A percentile compares a stretch with the other conserved stretches of the same genome.
Conservation (phyloP, 2,329 filamentous ascomycete species). For the Aphanocladium album region DNA sequence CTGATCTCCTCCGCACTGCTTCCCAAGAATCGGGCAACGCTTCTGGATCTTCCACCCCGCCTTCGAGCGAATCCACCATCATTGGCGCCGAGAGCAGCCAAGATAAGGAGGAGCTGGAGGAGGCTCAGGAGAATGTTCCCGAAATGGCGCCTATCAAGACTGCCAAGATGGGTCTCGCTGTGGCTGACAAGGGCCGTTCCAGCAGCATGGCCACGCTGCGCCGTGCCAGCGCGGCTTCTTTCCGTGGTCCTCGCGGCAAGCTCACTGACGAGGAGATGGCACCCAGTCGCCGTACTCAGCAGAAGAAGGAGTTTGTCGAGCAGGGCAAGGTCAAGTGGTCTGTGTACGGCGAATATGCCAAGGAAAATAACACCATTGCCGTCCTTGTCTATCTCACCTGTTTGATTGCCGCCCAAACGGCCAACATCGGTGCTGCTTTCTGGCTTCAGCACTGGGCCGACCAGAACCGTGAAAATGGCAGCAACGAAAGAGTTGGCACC, state of each 20-base stretch:
- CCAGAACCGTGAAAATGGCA: constrained; percentile 59
- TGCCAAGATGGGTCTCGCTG: constrained; percentile 31
- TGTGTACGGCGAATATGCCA: constrained; percentile 92
- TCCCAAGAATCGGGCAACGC: constrained; percentile 49
- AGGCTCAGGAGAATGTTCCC: constrained; percentile 72
- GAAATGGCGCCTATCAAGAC: constrained; percentile 70
- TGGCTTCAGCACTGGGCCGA: constrained; percentile 97
- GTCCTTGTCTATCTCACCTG: constrained; percentile 75
- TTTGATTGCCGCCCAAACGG: constrained; percentile 74
- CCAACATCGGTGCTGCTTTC: constrained; percentile 75
- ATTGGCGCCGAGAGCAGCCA: constrained; percentile 47
- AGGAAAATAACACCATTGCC: constrained; percentile 82
- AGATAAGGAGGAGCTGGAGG: constrained; percentile 65
- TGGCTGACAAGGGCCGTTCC: constrained; percentile 49
- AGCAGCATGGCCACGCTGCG: constrained; percentile 77
- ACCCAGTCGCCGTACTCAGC: constrained; percentile 73
- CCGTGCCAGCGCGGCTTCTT: constrained; percentile 86
- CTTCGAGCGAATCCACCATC: constrained; percentile 54
- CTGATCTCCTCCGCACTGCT: constrained; percentile 74
- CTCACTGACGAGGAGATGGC: constrained; percentile 76
- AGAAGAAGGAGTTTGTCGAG: constrained; percentile 81
- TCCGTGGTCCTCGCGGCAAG: constrained; percentile 80
- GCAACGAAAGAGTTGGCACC: constrained; percentile 74
- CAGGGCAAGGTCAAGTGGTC: constrained; percentile 97
- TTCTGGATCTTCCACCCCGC: constrained; percentile 39